A percentile compares a stretch with the other conserved stretches of the same genome.
Conservation (phyloP, 2,329 filamentous ascomycete genomes). For the Fusarium dimerum region DNA sequence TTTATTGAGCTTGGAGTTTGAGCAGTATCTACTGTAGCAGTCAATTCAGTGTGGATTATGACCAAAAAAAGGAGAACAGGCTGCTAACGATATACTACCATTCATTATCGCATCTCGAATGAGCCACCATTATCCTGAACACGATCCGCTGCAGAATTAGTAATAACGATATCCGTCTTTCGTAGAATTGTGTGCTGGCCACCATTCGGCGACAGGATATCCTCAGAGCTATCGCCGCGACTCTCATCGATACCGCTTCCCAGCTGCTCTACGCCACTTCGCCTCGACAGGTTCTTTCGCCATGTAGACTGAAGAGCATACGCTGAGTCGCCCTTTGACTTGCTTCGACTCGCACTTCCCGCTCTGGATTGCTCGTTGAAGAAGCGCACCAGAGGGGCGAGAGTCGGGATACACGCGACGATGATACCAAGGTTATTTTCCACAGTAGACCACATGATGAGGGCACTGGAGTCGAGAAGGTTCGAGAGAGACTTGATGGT, state of each 20-base stretch:
- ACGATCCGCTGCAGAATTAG: not conserved
- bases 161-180: conserved; percentile 15
- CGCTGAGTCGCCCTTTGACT: conserved; percentile 10
- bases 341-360: conserved; percentile 17
- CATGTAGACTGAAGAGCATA: conserved; percentile 31
- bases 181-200: conserved; percentile 10
- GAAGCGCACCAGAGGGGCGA: conserved; percentile 43
- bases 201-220: conserved; percentile 5
- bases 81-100: too few species aligned
- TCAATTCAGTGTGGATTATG: too few species aligned
- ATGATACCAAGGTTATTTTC: conserved; percentile 47
- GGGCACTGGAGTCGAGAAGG: conserved; percentile 44
- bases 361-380: conserved; percentile 32
- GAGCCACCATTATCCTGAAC: too few species aligned
- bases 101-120: too few species aligned
- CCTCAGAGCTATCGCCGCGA: conserved; percentile 14
- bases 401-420: conserved; percentile 43
- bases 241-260: conserved; percentile 12
- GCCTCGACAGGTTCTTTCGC: conserved; percentile 16
- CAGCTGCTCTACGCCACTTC: conserved; percentile 22
- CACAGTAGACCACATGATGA: conserved; percentile 48
- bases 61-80: too few species aligned
- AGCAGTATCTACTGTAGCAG: too few species aligned
- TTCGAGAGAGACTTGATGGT: conserved; percentile 46
- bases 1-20: too few species aligned